Percentiles rank a stretch among this genome's conserved stretches.
These are phyloP conservation scores for Cichorium intybus DNA, from an alignment of 140 eudicot species.

Conservation along the genomic window DNA sequence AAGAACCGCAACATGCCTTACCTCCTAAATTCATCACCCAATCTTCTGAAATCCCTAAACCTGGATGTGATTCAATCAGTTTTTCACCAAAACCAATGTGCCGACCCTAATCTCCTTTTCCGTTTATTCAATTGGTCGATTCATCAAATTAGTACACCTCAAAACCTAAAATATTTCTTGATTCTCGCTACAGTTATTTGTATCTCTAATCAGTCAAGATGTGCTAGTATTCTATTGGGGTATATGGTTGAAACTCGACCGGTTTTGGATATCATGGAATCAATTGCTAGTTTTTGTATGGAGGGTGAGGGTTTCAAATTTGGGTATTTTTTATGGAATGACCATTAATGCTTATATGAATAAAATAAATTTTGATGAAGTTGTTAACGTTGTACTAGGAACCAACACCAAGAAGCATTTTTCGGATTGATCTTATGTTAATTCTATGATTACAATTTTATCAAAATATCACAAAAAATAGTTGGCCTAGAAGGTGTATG, in stretches of 20 bases:
- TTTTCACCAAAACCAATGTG: conserved; percentile 39
- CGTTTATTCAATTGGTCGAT: conserved; percentile 76
- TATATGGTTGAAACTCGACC: conserved; percentile 49
- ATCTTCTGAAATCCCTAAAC: conserved; percentile 41
- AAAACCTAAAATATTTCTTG: conserved; percentile 46
- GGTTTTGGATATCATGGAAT: conserved; percentile 42
- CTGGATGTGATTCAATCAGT: conserved; percentile 73
- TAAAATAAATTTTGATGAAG: conserved; percentile 62
- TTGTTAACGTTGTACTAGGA: conserved; percentile 50
- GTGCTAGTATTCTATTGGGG: conserved; percentile 45
- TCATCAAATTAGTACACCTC: conserved; percentile 58
- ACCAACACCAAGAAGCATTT: conserved; percentile 22
- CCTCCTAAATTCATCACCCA: conserved; percentile 56
- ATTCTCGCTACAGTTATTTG: conserved; percentile 44
- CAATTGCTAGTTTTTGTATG: conserved; percentile 33
- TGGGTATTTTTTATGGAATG: conserved; percentile 46
- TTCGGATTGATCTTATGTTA: conserved; percentile 56
- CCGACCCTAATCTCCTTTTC: conserved; percentile 58
- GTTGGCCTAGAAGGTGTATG: conserved; percentile 60
- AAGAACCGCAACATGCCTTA: conserved; percentile 51
- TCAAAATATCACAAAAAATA: conserved; percentile 45
- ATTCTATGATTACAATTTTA: conserved; percentile 61
- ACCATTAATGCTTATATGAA: conserved; percentile 58
- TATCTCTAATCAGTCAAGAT: conserved; percentile 36
- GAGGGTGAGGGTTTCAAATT: conserved; percentile 31